Evolutionary conservation across 768 basidiomycete genomes (phyloP).

Genomic region (Dictyophora rubrovolvata): DNA sequence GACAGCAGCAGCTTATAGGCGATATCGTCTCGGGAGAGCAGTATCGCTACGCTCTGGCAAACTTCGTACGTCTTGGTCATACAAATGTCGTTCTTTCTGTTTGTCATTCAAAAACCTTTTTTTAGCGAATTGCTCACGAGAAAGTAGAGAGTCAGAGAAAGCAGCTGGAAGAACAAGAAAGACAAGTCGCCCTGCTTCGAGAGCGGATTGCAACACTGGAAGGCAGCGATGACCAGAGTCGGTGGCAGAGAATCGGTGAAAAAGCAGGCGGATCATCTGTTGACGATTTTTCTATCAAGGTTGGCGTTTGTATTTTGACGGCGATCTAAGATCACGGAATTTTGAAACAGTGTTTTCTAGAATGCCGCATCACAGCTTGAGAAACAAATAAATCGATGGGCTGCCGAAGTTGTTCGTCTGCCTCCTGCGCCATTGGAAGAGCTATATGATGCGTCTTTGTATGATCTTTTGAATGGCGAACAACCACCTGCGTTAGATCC

Average conservation of each 20-base stretch:
- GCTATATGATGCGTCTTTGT: constrained; percentile 48
- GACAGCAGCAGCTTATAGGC: constrained; percentile 1
- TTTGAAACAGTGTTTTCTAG: constrained; percentile 27
- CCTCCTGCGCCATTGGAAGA: constrained; percentile 44
- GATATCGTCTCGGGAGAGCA: constrained; percentile 45
- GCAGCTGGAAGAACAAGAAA: constrained; percentile 77
- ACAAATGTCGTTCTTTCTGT: neutral
- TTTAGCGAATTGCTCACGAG: constrained; percentile 75
- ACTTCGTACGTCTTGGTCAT: constrained; percentile 47
- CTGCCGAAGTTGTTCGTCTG: constrained; percentile 56
- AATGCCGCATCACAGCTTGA: constrained; percentile 77
- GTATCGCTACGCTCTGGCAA: constrained; percentile 74
- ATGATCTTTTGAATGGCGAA: constrained; percentile 44
- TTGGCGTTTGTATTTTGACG: constrained; percentile 20
- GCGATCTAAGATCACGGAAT: neutral
- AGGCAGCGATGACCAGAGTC: constrained; percentile 40
- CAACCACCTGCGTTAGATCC: constrained; percentile 31
- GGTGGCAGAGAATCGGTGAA: constrained; percentile 4
- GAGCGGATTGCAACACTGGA: constrained; percentile 66
- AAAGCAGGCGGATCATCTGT: constrained; percentile 52
- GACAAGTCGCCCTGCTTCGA: constrained; percentile 65
- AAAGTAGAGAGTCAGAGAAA: constrained; percentile 74
- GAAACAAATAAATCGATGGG: constrained; percentile 80
- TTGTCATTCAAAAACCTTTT: neutral
- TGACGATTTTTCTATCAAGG: constrained; percentile 86